A percentile compares a stretch with the other conserved stretches of the same genome.
phyloP scores from a whole-genome alignment of 1,139 yeast species.

The Scheffersomyces stambukii region DNA sequence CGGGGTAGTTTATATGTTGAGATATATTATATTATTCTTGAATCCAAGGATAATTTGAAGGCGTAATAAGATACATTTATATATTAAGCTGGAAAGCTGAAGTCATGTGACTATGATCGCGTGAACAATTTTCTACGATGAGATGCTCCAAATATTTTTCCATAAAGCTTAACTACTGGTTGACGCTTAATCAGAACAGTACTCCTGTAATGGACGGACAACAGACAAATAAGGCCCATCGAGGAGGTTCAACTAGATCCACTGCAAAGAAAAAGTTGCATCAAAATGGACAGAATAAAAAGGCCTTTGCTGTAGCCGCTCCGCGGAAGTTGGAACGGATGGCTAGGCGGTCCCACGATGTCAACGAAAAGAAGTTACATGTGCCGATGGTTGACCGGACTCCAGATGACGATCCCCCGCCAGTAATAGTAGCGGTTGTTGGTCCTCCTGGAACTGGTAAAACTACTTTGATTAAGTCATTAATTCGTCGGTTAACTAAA shows the following conservation, averaged over 20 bases:
- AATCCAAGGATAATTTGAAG: no score
- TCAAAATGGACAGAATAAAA: constrained; percentile 86
- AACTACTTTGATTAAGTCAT: constrained; percentile 84
- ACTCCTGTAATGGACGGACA: constrained; percentile 24
- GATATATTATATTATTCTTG: no score
- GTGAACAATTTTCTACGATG: no score
- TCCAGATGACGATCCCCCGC: constrained; percentile 97
- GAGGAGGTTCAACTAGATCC: constrained; percentile 49
- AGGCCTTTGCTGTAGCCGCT: constrained; percentile 91
- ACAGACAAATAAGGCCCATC: constrained; percentile 57
- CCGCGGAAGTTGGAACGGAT: constrained; percentile 84
- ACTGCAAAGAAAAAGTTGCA: constrained; percentile 83
- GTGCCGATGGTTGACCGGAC: constrained; percentile 98
- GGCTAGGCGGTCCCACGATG: constrained; percentile 84
- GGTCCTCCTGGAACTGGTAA: constrained; percentile 99
- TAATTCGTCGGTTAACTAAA: constrained; percentile 86
- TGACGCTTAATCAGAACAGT: constrained; percentile 1
- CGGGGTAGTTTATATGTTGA: no score
- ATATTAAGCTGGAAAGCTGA: no score
- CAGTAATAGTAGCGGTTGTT: constrained; percentile 91
- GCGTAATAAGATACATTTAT: no score
- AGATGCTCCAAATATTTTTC: constrained; percentile 2
- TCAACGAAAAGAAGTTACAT: constrained; percentile 81
- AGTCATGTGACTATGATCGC: no score
- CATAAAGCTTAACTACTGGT: neutral